Conservation (phyloP, 2,329 filamentous ascomycete genomes). For the Fusarium newnesense region DNA sequence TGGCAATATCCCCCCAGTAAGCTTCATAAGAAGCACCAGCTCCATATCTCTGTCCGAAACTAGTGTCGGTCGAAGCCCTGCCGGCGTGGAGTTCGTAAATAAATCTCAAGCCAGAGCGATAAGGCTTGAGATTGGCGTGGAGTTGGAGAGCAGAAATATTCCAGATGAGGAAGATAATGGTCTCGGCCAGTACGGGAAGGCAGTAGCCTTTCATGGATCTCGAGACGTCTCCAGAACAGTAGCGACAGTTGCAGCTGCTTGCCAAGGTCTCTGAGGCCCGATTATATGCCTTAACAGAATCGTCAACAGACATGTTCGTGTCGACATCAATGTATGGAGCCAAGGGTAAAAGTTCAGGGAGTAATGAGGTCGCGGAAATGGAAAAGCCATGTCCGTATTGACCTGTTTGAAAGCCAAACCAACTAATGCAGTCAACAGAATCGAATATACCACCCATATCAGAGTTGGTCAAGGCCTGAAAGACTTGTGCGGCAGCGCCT, state of each 20-base stretch:
- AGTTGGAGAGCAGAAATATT: neutral
- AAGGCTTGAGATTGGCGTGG: neutral
- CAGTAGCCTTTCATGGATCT: rapidly evolving
- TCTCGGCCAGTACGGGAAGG: neutral
- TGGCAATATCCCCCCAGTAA: neutral
- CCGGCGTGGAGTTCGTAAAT: rapidly evolving
- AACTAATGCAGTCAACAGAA: rapidly evolving
- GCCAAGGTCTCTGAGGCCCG: rapidly evolving
- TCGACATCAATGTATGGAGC: rapidly evolving
- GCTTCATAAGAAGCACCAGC: rapidly evolving
- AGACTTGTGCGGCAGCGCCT: rapidly evolving
- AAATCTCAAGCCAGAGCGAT: neutral
- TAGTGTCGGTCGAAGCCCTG: rapidly evolving
- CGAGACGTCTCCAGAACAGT: rapidly evolving
- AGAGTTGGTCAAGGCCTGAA: rapidly evolving
- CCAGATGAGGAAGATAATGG: neutral
- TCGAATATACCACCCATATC: rapidly evolving
- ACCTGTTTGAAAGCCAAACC: neutral
- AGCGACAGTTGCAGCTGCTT: rapidly evolving
- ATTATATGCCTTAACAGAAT: rapidly evolving
- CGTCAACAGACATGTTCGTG: rapidly evolving
- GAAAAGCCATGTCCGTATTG: neutral
- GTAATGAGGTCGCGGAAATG: rapidly evolving
- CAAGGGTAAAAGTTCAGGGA: neutral
- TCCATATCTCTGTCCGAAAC: neutral